These are phyloP conservation scores for Botryosphaeria agaves DNA, from an alignment of 2,329 filamentous ascomycete species.

Conservation along the genomic window DNA sequence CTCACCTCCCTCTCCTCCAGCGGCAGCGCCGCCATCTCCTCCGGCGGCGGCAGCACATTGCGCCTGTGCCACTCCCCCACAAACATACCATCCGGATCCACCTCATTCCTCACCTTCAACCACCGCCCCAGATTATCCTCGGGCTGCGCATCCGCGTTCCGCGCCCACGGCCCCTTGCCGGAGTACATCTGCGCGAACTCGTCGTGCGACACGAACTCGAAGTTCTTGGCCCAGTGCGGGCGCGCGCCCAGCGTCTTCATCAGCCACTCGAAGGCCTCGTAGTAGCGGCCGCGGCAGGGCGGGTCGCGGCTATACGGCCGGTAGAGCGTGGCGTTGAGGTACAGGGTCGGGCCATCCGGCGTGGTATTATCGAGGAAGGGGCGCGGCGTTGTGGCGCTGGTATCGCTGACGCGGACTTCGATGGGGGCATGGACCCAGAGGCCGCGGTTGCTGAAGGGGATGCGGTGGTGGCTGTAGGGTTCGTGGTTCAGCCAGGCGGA, in stretches of 20 bases:
- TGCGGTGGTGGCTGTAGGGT: constrained; percentile 43
- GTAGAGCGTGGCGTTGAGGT: constrained; percentile 82
- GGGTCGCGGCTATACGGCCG: constrained; percentile 65
- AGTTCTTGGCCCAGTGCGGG: constrained; percentile 93
- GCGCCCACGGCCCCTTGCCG: no score
- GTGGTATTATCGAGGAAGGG: constrained; percentile 59
- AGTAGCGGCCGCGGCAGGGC: constrained; percentile 60
- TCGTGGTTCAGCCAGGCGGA: constrained; percentile 75
- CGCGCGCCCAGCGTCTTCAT: constrained; percentile 71
- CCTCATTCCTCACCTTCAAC: constrained; percentile 48
- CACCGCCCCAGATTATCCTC: constrained; percentile 48
- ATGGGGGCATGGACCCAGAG: constrained; percentile 80
- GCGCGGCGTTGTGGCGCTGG: constrained; percentile 32
- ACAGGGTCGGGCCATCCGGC: constrained; percentile 54
- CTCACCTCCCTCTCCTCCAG: constrained; percentile 26
- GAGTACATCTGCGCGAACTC: constrained; percentile 56
- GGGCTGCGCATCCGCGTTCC: no score
- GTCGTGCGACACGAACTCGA: constrained; percentile 37
- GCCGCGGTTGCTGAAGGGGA: constrained; percentile 65
- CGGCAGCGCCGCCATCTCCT: constrained; percentile 10
- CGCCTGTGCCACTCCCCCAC: constrained; percentile 78
- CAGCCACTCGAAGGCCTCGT: constrained; percentile 77
- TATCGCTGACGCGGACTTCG: constrained; percentile 75
- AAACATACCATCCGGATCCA: constrained; percentile 74
- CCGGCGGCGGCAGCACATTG: constrained; percentile 33